These are phyloP conservation scores for Trypanosoma melophagium DNA, from an alignment of 208 protist species.

Conservation along the genomic window DNA sequence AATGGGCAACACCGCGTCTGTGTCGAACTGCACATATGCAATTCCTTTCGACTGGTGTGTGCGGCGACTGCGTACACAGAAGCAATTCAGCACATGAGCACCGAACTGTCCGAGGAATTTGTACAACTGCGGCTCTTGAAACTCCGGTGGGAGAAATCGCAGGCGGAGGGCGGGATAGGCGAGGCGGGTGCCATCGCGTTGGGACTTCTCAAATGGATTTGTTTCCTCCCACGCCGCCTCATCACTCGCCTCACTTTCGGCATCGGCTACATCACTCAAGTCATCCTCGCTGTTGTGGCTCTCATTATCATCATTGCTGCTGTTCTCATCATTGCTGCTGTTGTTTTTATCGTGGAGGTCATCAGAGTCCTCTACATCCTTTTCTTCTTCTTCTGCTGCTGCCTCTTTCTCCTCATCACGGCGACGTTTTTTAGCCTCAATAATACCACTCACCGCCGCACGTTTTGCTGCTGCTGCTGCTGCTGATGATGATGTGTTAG, in stretches of 20 bases:
- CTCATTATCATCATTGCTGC: too few species aligned
- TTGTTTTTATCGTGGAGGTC: slow-evolving; percentile 14
- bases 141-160: slow-evolving; percentile 78
- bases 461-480: slow-evolving; percentile 20
- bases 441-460: slow-evolving; percentile 39
- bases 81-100: slow-evolving; percentile 81
- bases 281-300: slow-evolving; percentile 21
- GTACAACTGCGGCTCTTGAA: slow-evolving; percentile 86
- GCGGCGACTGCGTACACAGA: slow-evolving; percentile 85
- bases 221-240: slow-evolving; percentile 18
- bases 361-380: slow-evolving; percentile 25
- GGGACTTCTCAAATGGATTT: slow-evolving; percentile 42
- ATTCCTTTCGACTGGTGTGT: slow-evolving; percentile 84
- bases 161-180: slow-evolving; percentile 75
- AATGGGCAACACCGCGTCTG: slow-evolving; percentile 51
- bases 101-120: slow-evolving; percentile 89
- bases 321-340: too few species aligned
- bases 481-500: slow-evolving; percentile 4
- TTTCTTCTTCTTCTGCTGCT: slow-evolving; percentile 23
- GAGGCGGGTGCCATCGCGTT: slow-evolving; percentile 34
- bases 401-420: slow-evolving; percentile 31
- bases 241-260: slow-evolving; percentile 25
- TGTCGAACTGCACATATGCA: slow-evolving; percentile 88
- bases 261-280: slow-evolving; percentile 30
- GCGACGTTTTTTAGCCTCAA: slow-evolving; percentile 33